Evolutionary conservation across 768 basidiomycete genomes (phyloP), one percentile per base, ranked within the genome.

Genomic region (Lyophyllum semitale): DNA sequence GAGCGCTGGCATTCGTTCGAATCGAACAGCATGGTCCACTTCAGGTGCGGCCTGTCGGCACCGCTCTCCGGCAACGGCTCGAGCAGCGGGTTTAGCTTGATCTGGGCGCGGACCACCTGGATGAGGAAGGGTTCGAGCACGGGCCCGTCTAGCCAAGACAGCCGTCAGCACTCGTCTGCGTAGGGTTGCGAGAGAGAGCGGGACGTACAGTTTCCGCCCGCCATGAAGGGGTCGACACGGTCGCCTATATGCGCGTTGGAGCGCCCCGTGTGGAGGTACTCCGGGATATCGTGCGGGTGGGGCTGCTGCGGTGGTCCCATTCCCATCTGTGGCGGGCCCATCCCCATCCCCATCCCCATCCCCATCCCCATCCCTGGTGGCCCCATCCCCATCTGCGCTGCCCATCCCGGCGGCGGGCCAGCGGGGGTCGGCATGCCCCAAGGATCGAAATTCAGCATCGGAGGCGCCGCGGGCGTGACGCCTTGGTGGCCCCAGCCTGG

Each of bases 11-110:
- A 84, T 55, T 82, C 77, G 37, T 76, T 80, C 6, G 87, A 79
- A 6, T 75, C 72, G 66, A 84, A 89, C 38, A 88, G 77, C 84
- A 91, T 87, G 69, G 88, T 87, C 88, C 89, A 91, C 44, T 79
- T 82, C 41, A 91, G 71, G 64, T 82, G 81, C 5, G 79, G 77
- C 25, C 72, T 68, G 1, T 80, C 77, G 4, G 71, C 61, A 4
- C 67, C 66, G 8, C 76, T 74, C 0, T 78, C 68, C 56, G 68
- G 72, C 38, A 63, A 64, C 18, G 85, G 84, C 0, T 69, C 63
- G 15, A 91, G 72, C 23, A 90, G 75, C 0, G 89, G 88, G 63
- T 91, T 91, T 30, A 91, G 53, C 43, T 70, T 67, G 5, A 85
- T 59, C 6, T 60, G 57, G 1, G 82, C 83, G 0, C 71, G 61